Percentiles rank a stretch among this genome's conserved stretches.
Conservation (phyloP, 176 grass and related monocot genomes). For the Avena atlantica region DNA sequence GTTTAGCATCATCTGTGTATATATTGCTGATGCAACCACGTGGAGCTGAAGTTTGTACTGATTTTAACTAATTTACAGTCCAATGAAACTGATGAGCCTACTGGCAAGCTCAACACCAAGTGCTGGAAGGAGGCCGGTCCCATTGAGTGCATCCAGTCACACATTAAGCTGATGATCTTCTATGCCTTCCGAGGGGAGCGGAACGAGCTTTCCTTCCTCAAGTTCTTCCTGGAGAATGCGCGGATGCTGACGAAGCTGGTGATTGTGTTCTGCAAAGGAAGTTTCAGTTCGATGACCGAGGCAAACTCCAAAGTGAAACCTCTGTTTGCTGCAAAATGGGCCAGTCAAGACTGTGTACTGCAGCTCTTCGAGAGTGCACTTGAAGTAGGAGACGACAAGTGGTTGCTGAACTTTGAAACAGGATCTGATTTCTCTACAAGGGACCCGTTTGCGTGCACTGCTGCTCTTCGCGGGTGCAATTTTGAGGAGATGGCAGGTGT, state of each 20-base stretch:
- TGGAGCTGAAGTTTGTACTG: neutral
- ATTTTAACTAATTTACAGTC: slow-evolving; percentile 17
- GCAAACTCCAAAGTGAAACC: slow-evolving; percentile 12
- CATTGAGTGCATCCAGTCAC: slow-evolving; percentile 21
- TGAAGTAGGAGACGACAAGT: slow-evolving; percentile 4
- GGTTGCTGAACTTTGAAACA: slow-evolving; percentile 20
- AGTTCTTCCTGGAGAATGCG: slow-evolving; percentile 21
- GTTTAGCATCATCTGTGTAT: neutral
- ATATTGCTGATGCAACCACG: neutral
- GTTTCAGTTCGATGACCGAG: neutral
- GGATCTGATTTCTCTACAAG: slow-evolving; percentile 26
- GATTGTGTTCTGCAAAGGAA: slow-evolving; percentile 25
- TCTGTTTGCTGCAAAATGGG: slow-evolving; percentile 32
- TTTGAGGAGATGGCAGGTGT: slow-evolving; percentile 3
- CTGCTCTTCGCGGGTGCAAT: slow-evolving; percentile 16
- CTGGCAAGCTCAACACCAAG: slow-evolving; percentile 15
- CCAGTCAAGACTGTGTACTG: slow-evolving; percentile 11
- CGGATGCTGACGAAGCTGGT: neutral
- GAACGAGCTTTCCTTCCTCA: slow-evolving; percentile 21
- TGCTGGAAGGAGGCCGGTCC: neutral
- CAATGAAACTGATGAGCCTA: slow-evolving; percentile 1
- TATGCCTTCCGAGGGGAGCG: slow-evolving; percentile 13
- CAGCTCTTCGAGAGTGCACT: neutral
- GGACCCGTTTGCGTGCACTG: slow-evolving; percentile 16
- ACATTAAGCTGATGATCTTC: slow-evolving; percentile 21